Conservation (phyloP, 495 filamentous ascomycete species). For the Lindgomyces ingoldianus region DNA sequence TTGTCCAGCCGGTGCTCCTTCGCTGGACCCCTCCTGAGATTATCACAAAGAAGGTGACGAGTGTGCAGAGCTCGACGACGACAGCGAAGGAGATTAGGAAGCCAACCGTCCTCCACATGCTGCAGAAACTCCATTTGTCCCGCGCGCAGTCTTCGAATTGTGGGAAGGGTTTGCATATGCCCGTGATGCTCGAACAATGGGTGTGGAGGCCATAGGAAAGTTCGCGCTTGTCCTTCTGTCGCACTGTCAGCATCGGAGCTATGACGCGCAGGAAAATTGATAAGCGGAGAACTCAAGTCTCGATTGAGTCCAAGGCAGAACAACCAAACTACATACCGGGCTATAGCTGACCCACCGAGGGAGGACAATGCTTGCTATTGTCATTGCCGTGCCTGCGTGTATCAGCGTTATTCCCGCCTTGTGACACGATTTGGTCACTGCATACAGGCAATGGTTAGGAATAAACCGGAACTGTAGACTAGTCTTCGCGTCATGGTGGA, state of each 20-base stretch:
- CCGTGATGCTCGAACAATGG: constrained; percentile 66
- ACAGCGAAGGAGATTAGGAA: constrained; percentile 83
- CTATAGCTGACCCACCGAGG: constrained; percentile 81
- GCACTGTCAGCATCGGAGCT: constrained; percentile 14
- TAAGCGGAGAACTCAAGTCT: background rate
- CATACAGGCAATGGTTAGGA: constrained; percentile 44
- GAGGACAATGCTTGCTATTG: constrained; percentile 69
- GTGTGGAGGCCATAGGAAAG: constrained; percentile 78
- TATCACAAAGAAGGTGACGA: constrained; percentile 74
- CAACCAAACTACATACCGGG: constrained; percentile 48
- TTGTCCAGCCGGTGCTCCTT: constrained; percentile 74
- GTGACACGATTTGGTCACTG: constrained; percentile 5
- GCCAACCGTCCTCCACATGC: constrained; percentile 83
- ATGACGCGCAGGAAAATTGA: background rate
- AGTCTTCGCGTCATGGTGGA: constrained; percentile 45
- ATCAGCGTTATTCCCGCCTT: constrained; percentile 9
- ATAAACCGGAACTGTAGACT: constrained; percentile 46
- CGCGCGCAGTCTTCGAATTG: constrained; percentile 67
- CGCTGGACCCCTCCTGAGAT: constrained; percentile 74
- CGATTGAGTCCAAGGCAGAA: no score
- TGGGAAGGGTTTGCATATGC: constrained; percentile 61
- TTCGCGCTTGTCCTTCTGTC: constrained; percentile 36
- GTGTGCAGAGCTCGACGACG: constrained; percentile 70
- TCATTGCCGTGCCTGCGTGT: constrained; percentile 70
- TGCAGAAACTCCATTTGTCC: constrained; percentile 77